Evolutionary conservation across 805 yeast genomes (phyloP), one percentile per base, ranked within the genome.

Genomic region (Ogataea nonfermentans): DNA sequence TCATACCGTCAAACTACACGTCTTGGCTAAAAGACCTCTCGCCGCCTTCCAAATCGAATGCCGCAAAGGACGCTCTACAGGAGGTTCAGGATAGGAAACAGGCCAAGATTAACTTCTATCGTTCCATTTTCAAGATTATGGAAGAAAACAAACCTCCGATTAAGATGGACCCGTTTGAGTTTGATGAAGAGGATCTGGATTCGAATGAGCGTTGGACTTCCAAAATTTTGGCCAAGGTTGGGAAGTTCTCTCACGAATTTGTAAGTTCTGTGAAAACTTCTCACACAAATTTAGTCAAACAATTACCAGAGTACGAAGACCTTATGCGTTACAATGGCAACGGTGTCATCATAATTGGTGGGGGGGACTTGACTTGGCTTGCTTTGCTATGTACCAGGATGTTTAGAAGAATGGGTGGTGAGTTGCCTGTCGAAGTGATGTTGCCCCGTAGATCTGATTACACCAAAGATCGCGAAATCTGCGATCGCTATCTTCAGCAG

Each of bases 311-410:
- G 51, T 24, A 62, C 57, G 32, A 57, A 75, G 40, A 43, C 4
- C 12, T 47, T 77, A 16, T 46, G 29, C 47, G 45, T 15, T 51
- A 48, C 29, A 38, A 29, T 27, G 78, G 80, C 2, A 65, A 71
- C 45, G 90, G 89, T 14, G 79, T 81, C 17, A 80, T 82, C 1
- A 78, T 77, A 39, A 77, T 81, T 14, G 90, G 87, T 32, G 87
- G 88, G 7, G 84, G 87, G 9, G 59, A 67, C 16, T 66, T 67
- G 32, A 79, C 84, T 37, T 74, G 85, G 75, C 61, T 81, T 31
- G 71, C 85, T 2, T 61, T 79, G 13, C 53, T 79, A 4, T 72
- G 82, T 7, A 67, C 82, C 23, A 68, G 74, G 53, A 63, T 68
- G 51, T 59, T 72, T 17, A 62, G 78, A 43, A 71, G 66, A 41